Base-by-base conservation (phyloP, 1,139 yeast species). In the Trichomonascaceae sp. region DNA sequence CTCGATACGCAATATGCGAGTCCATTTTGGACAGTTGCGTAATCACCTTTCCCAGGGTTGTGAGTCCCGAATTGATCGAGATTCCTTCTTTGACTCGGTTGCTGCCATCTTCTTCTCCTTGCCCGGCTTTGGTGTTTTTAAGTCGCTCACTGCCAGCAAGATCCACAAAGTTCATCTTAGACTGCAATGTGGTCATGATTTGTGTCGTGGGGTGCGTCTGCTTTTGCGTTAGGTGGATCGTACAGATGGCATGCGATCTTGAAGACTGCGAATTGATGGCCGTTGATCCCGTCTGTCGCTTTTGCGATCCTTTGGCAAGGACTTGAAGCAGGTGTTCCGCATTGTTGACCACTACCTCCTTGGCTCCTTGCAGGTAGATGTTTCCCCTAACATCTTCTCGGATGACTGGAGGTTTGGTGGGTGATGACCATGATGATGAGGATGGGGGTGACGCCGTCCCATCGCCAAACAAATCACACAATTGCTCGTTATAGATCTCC, bases 71-170 rank as follows among this genome's bases (percentile, higher is more conserved):
- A 53, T 84, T 84, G 36, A 84, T 84, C 41, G 48, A 39, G 9
- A 77, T 71, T 1, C 93, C 93, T 5, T 93, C 94, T 52, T 80
- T 47, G 25, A 43, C 45, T 16, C 51, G 35, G 13, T 43, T 44
- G n/a, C n/a, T n/a, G 8, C 28, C 28, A 15, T 34, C 33, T 11
- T 11, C 23, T 8, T 20, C 23, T 4, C 43, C 46, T 4, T 33
- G 38, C 4, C 27, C 67, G 0, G 89, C 85, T 1, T 92, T 93
- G 0, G 89, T 76, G 37, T 81, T 63, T 41, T 65, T 71, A 32
- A 84, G 71, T 47, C 84, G 77, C 50, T 79, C 92, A 26, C 87
- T 76, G 1, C 95, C 95, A 0, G 95, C 95, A 40, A 84, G 64
- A 59, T 84, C 95, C 4, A 84, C 92, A 29, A 84, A 59, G 49